These are phyloP conservation scores for Trichophyton mentagrophytes DNA, from an alignment of 2,329 filamentous ascomycete species.

Conservation along the genomic window DNA sequence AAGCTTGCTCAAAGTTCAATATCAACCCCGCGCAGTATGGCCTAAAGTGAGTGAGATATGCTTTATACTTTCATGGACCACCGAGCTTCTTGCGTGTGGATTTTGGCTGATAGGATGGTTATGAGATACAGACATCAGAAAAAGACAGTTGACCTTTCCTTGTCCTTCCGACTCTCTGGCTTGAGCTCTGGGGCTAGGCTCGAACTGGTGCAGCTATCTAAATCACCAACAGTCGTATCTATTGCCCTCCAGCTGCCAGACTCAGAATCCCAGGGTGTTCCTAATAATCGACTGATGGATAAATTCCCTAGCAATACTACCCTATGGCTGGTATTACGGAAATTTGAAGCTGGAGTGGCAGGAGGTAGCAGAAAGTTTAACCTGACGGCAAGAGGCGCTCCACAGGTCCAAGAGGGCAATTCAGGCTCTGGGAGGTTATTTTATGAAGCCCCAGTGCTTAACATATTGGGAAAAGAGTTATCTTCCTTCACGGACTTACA, in stretches of 20 bases:
- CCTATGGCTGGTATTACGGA: constrained; percentile 77
- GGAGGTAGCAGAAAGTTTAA: constrained; percentile 53
- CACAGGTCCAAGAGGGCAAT: constrained; percentile 42
- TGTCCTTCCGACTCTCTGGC: constrained; percentile 70
- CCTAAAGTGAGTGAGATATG: constrained; percentile 51
- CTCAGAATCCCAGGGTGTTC: constrained; percentile 50
- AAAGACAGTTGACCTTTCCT: constrained; percentile 72
- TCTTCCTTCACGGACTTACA: constrained; percentile 69
- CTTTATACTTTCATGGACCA: background rate
- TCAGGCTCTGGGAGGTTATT: constrained; percentile 60
- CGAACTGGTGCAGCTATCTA: constrained; percentile 76
- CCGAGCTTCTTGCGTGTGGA: background rate
- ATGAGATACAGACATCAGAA: constrained; percentile 55
- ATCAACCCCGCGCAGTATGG: constrained; percentile 60
- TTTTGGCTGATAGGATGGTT: constrained; percentile 1
- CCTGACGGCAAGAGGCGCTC: constrained; percentile 70
- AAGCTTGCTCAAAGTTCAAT: constrained; percentile 75
- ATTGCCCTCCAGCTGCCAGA: constrained; percentile 78
- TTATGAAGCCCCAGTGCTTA: constrained; percentile 76
- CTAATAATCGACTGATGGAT: constrained; percentile 58
- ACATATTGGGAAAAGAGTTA: constrained; percentile 70
- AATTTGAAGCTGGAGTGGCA: constrained; percentile 70
- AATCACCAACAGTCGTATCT: constrained; percentile 71
- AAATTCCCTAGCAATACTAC: constrained; percentile 82
- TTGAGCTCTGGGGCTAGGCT: constrained; percentile 78